Conservation (phyloP, 2,329 filamentous ascomycete genomes). For the Seiridium unicorne region DNA sequence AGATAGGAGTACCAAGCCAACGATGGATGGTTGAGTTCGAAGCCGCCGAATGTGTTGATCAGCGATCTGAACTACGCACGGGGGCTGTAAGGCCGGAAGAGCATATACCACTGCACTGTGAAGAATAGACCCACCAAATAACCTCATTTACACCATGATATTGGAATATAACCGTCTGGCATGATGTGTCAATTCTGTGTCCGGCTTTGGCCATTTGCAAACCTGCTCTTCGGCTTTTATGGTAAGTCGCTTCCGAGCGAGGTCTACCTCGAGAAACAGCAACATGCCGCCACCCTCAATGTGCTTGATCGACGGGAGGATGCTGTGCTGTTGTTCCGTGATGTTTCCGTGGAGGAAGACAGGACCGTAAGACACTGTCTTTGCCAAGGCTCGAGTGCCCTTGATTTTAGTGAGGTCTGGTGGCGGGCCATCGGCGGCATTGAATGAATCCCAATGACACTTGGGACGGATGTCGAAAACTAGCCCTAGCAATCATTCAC, state of each 20-base stretch:
- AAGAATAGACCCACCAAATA: background rate
- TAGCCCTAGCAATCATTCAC: background rate
- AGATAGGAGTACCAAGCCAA: too few relatives aligned
- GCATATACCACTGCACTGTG: too few relatives aligned
- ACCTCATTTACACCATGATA: slow-evolving; percentile 9
- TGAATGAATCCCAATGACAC: too few relatives aligned
- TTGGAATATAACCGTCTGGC: background rate
- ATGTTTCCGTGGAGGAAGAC: background rate
- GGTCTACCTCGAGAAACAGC: background rate
- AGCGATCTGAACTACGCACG: too few relatives aligned
- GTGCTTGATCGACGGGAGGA: slow-evolving; percentile 3
- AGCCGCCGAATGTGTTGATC: too few relatives aligned
- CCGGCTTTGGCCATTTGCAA: background rate
- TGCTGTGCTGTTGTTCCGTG: slow-evolving; percentile 4
- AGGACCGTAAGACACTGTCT: background rate
- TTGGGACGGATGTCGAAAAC: background rate
- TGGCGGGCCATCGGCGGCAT: too few relatives aligned
- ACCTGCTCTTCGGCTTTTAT: background rate
- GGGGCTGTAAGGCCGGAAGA: too few relatives aligned
- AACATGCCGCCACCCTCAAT: background rate
- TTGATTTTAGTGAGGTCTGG: too few relatives aligned
- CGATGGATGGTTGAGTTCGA: too few relatives aligned
- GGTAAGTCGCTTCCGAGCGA: background rate
- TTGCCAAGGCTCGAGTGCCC: background rate
- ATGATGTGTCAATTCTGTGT: background rate